Conservation (phyloP, 345 rosid species). For the Raphanus raphanistrum region DNA sequence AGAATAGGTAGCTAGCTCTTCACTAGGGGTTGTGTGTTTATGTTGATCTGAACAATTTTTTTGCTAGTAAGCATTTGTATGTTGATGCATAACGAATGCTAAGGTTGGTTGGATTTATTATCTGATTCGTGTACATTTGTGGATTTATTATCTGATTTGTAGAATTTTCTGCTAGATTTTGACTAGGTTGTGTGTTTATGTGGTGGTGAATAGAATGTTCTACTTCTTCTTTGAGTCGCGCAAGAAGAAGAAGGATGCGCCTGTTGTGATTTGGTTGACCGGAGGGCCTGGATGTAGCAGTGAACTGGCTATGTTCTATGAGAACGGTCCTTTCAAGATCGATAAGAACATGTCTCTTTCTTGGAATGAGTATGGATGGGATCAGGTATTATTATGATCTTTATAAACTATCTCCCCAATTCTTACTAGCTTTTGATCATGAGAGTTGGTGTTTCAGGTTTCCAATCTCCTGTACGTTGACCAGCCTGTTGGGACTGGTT, state of each 20-base stretch:
- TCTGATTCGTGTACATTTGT: neutral
- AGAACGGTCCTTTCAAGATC: conserved; percentile 90
- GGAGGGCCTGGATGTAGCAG: conserved; percentile 99
- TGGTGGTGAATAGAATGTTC: conserved; percentile 63
- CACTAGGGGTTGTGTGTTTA: neutral
- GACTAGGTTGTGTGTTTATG: neutral
- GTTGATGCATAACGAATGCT: too few relatives aligned
- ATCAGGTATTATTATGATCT: conserved; percentile 44
- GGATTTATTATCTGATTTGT: conserved; percentile 10
- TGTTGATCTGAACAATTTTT: neutral
- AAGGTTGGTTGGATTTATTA: too few relatives aligned
- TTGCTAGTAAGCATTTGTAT: neutral
- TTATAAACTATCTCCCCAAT: neutral
- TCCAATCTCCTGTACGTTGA: conserved; percentile 94
- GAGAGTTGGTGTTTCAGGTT: conserved; percentile 48
- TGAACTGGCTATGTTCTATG: conserved; percentile 96
- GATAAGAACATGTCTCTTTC: conserved; percentile 80
- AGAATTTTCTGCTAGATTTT: neutral
- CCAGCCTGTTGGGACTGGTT: conserved; percentile 98
- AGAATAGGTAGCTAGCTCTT: conserved; percentile 1
- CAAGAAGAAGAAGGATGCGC: conserved; percentile 57
- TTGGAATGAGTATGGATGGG: conserved; percentile 94
- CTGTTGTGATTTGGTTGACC: conserved; percentile 96
- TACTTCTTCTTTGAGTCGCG: conserved; percentile 99
- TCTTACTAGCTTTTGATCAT: neutral